Percentiles rank a stretch among this genome's conserved stretches.
Evolutionary conservation across 2,329 filamentous ascomycete species (phyloP).

Genomic region (Tolypocladium guangdongense): DNA sequence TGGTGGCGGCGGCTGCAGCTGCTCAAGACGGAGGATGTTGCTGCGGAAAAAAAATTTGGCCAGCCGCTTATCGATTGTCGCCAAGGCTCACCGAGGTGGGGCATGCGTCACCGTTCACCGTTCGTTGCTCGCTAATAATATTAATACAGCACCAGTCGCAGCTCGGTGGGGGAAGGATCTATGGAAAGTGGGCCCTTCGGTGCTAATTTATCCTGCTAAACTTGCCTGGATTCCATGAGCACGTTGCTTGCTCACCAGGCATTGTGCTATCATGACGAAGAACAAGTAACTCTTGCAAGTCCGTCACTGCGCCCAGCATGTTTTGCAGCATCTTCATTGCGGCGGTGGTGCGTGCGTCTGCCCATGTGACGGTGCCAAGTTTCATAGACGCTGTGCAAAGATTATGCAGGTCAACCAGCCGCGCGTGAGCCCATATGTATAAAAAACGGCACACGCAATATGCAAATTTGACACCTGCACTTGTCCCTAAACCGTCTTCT

Average conservation of each 20-base stretch:
- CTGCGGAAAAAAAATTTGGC: constrained; percentile 1
- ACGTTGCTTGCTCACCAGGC: too few species aligned
- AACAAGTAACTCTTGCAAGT: too few species aligned
- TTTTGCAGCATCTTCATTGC: too few species aligned
- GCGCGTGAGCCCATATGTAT: not conserved
- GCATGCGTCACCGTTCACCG: not conserved
- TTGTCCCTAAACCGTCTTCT: not conserved
- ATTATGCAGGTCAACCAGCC: not conserved
- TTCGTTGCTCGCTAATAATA: too few species aligned
- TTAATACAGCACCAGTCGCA: not conserved
- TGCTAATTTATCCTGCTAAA: too few species aligned
- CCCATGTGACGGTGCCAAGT: not conserved
- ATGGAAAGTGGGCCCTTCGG: too few species aligned
- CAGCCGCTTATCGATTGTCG: constrained; percentile 6
- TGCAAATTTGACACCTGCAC: not conserved
- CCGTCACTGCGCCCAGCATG: too few species aligned
- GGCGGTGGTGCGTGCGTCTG: not conserved
- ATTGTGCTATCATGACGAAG: too few species aligned
- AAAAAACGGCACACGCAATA: too few species aligned
- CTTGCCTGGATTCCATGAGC: too few species aligned
- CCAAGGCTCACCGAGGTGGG: not conserved
- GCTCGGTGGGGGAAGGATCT: too few species aligned
- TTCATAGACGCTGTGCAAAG: not conserved
- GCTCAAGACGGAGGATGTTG: constrained; percentile 4
- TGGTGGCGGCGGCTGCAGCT: constrained; percentile 2